Conservation (phyloP, 495 filamentous ascomycete species). For the Hypoxylon lienhwacheense region DNA sequence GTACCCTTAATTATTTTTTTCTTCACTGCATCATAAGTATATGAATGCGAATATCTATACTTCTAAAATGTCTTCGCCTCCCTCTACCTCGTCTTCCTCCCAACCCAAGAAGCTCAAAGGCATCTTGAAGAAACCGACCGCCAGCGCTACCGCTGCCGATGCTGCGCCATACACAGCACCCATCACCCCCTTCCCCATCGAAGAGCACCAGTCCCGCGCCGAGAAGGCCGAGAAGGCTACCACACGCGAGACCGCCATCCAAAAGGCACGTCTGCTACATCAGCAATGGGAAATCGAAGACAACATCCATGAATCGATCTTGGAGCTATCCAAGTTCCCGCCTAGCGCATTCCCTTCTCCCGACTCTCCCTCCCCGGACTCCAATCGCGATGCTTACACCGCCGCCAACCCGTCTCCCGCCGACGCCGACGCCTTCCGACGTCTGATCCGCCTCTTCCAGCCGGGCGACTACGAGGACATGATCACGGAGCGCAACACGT, state of each 20-base stretch:
- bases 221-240: slow-evolving; percentile 40
- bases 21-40: no score
- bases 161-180: slow-evolving; percentile 38
- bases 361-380: background rate
- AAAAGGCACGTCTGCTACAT: slow-evolving; percentile 79
- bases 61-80: slow-evolving; percentile 9
- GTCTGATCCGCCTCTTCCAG: slow-evolving; percentile 68
- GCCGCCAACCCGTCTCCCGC: slow-evolving; percentile 59
- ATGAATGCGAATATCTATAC: background rate
- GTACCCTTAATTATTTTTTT: no score
- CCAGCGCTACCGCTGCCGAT: slow-evolving; percentile 31
- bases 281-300: slow-evolving; percentile 71
- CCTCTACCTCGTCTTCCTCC: slow-evolving; percentile 6
- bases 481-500: slow-evolving; percentile 82
- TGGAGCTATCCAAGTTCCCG: slow-evolving; percentile 69
- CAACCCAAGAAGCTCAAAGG: slow-evolving; percentile 45
- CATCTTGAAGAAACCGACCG: slow-evolving; percentile 58
- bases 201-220: slow-evolving; percentile 19
- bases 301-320: slow-evolving; percentile 57
- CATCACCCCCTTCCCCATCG: slow-evolving; percentile 30
- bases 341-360: slow-evolving; percentile 50
- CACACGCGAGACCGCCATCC: slow-evolving; percentile 65
- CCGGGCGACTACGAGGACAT: slow-evolving; percentile 84
- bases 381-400: slow-evolving; percentile 42
- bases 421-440: slow-evolving; percentile 61